A percentile compares a stretch with the other conserved stretches of the same genome.
phyloP scores from a whole-genome alignment of 495 filamentous ascomycete species.

The Evansstolkia leycettana region DNA sequence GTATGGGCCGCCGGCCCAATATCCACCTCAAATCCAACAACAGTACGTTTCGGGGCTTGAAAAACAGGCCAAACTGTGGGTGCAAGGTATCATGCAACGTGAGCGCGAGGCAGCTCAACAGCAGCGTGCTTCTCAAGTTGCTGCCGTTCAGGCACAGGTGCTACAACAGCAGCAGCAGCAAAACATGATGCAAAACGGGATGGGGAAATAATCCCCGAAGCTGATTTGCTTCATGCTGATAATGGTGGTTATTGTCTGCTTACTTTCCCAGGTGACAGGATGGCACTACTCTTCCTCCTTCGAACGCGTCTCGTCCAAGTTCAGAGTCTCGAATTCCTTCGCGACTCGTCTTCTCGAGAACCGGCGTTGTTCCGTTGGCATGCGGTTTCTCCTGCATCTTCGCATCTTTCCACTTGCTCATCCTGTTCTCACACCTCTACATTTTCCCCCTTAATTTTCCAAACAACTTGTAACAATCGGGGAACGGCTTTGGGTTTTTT shows the following conservation, averaged over 20 bases:
- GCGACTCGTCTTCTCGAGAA: no score
- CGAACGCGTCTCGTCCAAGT: no score
- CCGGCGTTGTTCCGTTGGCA: slow-evolving; percentile 1
- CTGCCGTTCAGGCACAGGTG: slow-evolving; percentile 23
- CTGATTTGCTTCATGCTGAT: no score
- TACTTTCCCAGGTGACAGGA: no score
- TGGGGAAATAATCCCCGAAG: slow-evolving; percentile 19
- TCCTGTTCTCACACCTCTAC: no score
- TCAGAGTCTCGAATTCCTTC: no score
- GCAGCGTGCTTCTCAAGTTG: slow-evolving; percentile 20
- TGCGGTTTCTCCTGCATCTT: slow-evolving; percentile 1
- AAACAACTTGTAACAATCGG: not conserved
- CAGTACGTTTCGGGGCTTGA: slow-evolving; percentile 25
- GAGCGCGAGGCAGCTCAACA: slow-evolving; percentile 28
- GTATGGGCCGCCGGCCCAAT: slow-evolving; percentile 30
- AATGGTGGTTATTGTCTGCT: no score
- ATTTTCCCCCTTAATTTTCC: not conserved
- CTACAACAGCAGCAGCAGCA: slow-evolving; percentile 30
- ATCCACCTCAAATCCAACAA: slow-evolving; percentile 29
- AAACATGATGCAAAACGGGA: slow-evolving; percentile 36
- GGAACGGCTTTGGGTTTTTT: not conserved
- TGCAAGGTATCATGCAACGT: slow-evolving; percentile 34
- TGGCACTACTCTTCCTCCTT: no score
- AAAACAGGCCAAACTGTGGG: slow-evolving; percentile 28
- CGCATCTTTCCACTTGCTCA: slow-evolving; percentile 1